Base-by-base conservation (phyloP, 2,329 filamentous ascomycete species). In the Neonectria magnoliae region DNA sequence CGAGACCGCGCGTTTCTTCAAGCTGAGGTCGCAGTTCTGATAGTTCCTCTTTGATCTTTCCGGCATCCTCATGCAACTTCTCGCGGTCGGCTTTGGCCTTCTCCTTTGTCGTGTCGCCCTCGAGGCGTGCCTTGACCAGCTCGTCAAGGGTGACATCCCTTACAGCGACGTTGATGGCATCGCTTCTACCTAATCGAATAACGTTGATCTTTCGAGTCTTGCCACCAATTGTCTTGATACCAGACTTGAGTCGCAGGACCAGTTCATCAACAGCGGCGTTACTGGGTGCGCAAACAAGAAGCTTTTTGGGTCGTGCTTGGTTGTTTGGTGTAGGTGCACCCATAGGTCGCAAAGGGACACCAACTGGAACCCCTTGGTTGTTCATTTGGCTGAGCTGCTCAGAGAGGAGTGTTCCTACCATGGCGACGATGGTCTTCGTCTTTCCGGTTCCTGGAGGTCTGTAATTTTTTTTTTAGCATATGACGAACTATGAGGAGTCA, bases 211-310 rank as follows among this genome's bases (percentile, higher is more conserved):
- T 92, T 70, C 92, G 90, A 13, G 84, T 83, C 29, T 89, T 85
- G 1, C 96, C 95, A 47, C 86, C 88, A 63, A 88, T 84, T 1
- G 93, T 94, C 75, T 90, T 95, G 57, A 99, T 87, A 5, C 96
- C 96, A 57, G 88, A 84, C 80, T 97, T 98, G 74, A 99, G 87
- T 81, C 96, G 91, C 78, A 98, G 90, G 18, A 99, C 96, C 67
- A 99, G 78, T 78, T 99, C 96, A 77, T 99, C 96, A 6, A 99
- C 96, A 33, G 96, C 96, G 7, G 96, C 96, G 78, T 99, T 99
- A 84, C 94, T 98, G 14, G 96, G 96, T n/a, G 96, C 96, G 76
- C 96, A 99, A 25, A 99, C 93, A 27, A 99, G 86, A 27, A 99
- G 84, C 78, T 98, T 99, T 81, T 97, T 98, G 2, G 75, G 77